Base-by-base conservation (phyloP, 805 yeast species). In the Scheffersomyces coipomensis region DNA sequence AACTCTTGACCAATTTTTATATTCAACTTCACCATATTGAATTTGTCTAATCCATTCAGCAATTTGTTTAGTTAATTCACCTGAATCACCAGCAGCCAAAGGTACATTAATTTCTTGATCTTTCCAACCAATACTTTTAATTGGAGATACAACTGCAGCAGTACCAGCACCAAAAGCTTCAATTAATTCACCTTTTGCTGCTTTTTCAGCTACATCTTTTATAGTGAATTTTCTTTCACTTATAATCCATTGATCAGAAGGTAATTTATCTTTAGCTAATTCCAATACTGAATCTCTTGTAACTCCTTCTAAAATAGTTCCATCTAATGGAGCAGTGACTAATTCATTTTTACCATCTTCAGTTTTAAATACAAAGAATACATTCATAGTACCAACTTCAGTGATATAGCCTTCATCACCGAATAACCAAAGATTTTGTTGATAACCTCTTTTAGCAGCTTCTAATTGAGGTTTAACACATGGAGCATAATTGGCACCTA, bases 121-220 rank as follows among this genome's bases (percentile, higher is more conserved):
- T 44, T 76, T 72, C 81, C 82, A 91, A 39, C 90, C 90, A 57
- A 91, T 88, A 55, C 76, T 85, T 64, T 85, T 83, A 58, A 91
- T 89, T 51, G 98, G 98, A 24, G 96, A 83, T 33, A 93, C 98
- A 56, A 91, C 81, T 32, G 98, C 98, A 45, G 99, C 98, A 39
- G 99, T 91, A 56, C 99, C 99, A n/a, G 97, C 74, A 51, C 98
- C 98, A 56, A 91, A 91, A 12, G 96, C 96, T 74, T 93, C 99
- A 6, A 90, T 78, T 52, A 91, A 75, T 59, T 86, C 84, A 44
- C 96, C 96, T 61, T 81, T 78, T 37, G 67, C 71, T 33, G 96
- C 84, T 51, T 79, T 79, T 53, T 85, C 88, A 37, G 73, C 78
- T 43, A 91, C 86, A 69, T 91, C 98, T 47, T 62, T 56, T 49